Evolutionary conservation across 495 filamentous ascomycete genomes (phyloP).

Genomic region (Xylaria nigripes): DNA sequence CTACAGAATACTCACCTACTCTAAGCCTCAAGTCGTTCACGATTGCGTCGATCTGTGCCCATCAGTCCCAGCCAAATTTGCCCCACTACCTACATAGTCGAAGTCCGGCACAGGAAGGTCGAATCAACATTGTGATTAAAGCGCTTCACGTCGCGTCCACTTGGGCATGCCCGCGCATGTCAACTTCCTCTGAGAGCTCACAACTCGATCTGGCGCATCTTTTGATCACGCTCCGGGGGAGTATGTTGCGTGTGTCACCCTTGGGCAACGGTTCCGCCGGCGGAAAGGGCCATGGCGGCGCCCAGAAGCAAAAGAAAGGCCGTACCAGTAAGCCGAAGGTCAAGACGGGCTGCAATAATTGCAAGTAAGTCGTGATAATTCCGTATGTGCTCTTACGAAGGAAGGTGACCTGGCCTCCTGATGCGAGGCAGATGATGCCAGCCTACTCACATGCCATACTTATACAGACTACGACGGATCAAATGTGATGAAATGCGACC

Average conservation of each 20-base stretch:
- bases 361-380: conserved; percentile 39
- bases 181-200: neutral
- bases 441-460: conserved; percentile 10
- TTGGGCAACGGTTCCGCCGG: neutral
- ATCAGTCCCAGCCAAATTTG: neutral
- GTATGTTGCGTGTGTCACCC: neutral
- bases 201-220: neutral
- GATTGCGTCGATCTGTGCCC: neutral
- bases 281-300: conserved; percentile 2
- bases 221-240: neutral
- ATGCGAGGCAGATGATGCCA: conserved; percentile 7
- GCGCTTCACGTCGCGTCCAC: neutral
- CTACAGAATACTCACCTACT: no score
- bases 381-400: neutral
- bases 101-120: neutral
- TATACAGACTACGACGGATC: conserved; percentile 50
- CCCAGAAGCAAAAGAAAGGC: conserved; percentile 25
- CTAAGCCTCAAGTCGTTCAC: neutral
- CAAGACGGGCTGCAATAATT: conserved; percentile 49
- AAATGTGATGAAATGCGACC: conserved; percentile 62
- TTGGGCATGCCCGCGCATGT: conserved; percentile 2
- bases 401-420: neutral
- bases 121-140: neutral
- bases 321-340: conserved; percentile 44
- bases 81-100: neutral